Evolutionary conservation across 805 yeast genomes (phyloP).

Genomic region (Suhomyces pyralidae): DNA sequence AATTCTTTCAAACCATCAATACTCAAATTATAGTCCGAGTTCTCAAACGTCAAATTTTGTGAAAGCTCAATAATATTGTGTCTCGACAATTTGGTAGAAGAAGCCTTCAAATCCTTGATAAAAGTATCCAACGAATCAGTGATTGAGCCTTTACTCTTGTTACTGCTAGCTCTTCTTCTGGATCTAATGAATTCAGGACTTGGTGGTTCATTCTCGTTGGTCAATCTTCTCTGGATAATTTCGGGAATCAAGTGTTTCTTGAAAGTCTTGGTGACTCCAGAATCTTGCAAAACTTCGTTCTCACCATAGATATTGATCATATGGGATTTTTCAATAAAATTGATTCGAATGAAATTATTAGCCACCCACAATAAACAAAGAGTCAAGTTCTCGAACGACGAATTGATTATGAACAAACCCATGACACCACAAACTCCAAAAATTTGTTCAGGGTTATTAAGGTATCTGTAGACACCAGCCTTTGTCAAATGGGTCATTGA

Average conservation of each 20-base stretch:
- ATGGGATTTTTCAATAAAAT: slow-evolving; percentile 73
- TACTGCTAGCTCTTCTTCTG: slow-evolving; percentile 17
- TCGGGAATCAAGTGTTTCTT: slow-evolving; percentile 42
- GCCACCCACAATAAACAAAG: slow-evolving; percentile 57
- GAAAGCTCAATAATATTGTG: slow-evolving; percentile 38
- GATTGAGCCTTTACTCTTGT: slow-evolving; percentile 30
- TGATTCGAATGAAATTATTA: slow-evolving; percentile 63
- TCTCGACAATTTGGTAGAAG: slow-evolving; percentile 30
- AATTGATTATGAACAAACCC: slow-evolving; percentile 65
- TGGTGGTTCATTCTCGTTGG: slow-evolving; percentile 14
- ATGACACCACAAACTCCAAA: slow-evolving; percentile 77
- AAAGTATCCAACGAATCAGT: slow-evolving; percentile 48
- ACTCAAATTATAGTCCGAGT: slow-evolving; percentile 30
- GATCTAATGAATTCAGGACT: slow-evolving; percentile 11
- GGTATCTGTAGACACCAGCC: slow-evolving; percentile 77
- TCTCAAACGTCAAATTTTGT: slow-evolving; percentile 37
- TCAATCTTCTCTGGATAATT: slow-evolving; percentile 31
- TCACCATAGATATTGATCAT: slow-evolving; percentile 75
- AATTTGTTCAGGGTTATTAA: slow-evolving; percentile 79
- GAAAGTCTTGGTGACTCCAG: slow-evolving; percentile 44
- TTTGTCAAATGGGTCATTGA: slow-evolving; percentile 53
- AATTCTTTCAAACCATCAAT: slow-evolving; percentile 18
- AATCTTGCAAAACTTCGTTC: slow-evolving; percentile 53
- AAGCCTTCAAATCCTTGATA: slow-evolving; percentile 37
- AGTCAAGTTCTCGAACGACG: slow-evolving; percentile 51